Conservation (phyloP, 352 stramenopile genomes). For the Aphanomyces invadans region DNA sequence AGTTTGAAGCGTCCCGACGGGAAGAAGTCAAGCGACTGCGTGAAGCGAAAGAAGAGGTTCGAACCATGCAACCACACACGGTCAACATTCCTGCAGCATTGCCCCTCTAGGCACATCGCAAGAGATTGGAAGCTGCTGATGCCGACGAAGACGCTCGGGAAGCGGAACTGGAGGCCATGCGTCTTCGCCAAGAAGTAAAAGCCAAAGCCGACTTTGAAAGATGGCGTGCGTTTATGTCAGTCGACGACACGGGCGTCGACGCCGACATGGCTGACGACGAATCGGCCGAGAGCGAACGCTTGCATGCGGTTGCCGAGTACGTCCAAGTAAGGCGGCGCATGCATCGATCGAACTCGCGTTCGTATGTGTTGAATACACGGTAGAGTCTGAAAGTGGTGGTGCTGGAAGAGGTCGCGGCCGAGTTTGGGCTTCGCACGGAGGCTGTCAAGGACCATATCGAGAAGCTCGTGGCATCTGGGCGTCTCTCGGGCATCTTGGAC, state of each 20-base stretch:
- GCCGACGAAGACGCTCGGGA: slow-evolving; percentile 57
- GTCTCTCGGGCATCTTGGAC: slow-evolving; percentile 64
- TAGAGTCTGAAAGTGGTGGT: slow-evolving; percentile 65
- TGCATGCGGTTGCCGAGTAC: slow-evolving; percentile 69
- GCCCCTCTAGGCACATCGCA: slow-evolving; percentile 9
- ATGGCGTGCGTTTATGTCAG: slow-evolving; percentile 68
- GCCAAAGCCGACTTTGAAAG: slow-evolving; percentile 69
- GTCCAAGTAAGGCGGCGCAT: slow-evolving; percentile 38
- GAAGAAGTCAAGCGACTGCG: slow-evolving; percentile 45
- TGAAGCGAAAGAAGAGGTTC: slow-evolving; percentile 50
- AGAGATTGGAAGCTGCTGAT: slow-evolving; percentile 24
- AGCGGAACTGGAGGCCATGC: slow-evolving; percentile 35
- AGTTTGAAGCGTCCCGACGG: slow-evolving; percentile 65
- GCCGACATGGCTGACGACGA: slow-evolving; percentile 30
- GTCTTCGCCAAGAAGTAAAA: slow-evolving; percentile 38
- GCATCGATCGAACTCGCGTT: not conserved
- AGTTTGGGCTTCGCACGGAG: slow-evolving; percentile 59
- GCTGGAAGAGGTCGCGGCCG: slow-evolving; percentile 57
- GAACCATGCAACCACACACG: too few relatives aligned
- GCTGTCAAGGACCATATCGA: slow-evolving; percentile 59
- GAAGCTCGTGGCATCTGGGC: slow-evolving; percentile 41
- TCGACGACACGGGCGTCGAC: slow-evolving; percentile 46
- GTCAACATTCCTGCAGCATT: too few relatives aligned
- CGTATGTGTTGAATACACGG: not conserved
- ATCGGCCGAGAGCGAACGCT: slow-evolving; percentile 48